A percentile compares a stretch with the other conserved stretches of the same genome.
These are phyloP conservation scores for Geotrichum reessii DNA, from an alignment of 1,139 yeast genomes.

Conservation along the genomic window DNA sequence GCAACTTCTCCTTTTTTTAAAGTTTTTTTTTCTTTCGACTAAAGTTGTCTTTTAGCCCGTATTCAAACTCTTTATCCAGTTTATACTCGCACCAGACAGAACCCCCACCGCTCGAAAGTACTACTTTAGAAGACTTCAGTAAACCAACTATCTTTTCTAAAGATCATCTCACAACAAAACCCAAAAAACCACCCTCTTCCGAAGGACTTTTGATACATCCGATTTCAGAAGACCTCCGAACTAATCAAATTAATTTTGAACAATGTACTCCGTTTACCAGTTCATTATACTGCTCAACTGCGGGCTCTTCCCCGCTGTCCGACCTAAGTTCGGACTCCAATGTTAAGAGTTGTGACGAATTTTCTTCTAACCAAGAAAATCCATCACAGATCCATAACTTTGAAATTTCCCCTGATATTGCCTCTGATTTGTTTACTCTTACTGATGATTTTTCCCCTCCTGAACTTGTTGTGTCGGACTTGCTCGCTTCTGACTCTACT, in stretches of 20 bases:
- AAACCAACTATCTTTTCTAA: neutral
- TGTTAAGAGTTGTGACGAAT: neutral
- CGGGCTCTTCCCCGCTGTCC: slow-evolving; percentile 1
- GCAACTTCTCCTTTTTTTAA: neutral
- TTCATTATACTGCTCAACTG: neutral
- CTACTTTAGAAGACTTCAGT: neutral
- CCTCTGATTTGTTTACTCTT: slow-evolving; percentile 8
- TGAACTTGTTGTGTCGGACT: neutral
- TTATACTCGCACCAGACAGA: slow-evolving; percentile 8
- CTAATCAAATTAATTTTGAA: neutral
- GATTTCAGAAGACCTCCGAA: neutral
- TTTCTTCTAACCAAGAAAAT: neutral
- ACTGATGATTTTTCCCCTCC: slow-evolving; percentile 8
- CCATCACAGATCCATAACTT: neutral
- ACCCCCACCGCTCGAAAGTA: slow-evolving; percentile 9
- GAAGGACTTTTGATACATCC: slow-evolving; percentile 1
- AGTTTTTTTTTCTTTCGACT: neutral
- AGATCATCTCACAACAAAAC: slow-evolving; percentile 1
- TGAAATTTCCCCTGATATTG: slow-evolving; percentile 6
- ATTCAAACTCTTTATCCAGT: slow-evolving; percentile 9
- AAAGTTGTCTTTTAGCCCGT: slow-evolving; percentile 13
- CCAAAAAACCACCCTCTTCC: slow-evolving; percentile 6
- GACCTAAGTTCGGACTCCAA: neutral
- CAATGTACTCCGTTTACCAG: neutral
- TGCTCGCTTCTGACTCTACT: slow-evolving; percentile 1